Base-by-base conservation (phyloP, 1,139 yeast species). In the Zhuliangozyma blackwelliae region DNA sequence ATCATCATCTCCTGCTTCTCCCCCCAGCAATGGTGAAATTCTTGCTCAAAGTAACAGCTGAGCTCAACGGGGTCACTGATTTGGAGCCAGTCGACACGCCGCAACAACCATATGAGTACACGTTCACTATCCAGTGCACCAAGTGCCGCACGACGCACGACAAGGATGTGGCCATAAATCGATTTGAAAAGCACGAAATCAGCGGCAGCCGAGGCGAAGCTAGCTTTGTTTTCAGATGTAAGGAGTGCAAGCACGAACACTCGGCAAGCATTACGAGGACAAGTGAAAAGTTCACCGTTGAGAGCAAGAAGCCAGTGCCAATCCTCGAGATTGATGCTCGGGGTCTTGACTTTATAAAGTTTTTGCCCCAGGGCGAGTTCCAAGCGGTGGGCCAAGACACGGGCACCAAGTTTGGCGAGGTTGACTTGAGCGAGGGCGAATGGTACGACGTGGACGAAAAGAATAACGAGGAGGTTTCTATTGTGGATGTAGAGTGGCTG, bases 361-460 rank as follows among this genome's bases (percentile, higher is more conserved):
- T 87, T 51, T 61, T 77, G 21, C 85, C 95, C 0, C 75, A 71
- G 47, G 92, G 95, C 1, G 65, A 63, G 35, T 86, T 88, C 55
- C 63, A 64, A 34, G 86, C 90, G 41, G 63, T 58, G 31, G 86
- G 87, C 3, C 63, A 59, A 7, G 79, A 75, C 12, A 60, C 77
- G 3, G 57, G 61, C 8, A 69, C 85, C 2, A 60, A 55, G 39
- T 86, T 85, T 50, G 56, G 55, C 10, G 88, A 82, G 16, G 74
- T 88, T n/a, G 88, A 82, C 40, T 61, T 88, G 36, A 75, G 72
- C 30, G 97, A 88, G 29, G 79, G 76, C 32, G 97, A 92, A 55
- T 90, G 96, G 95, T 92, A 82, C 56, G 98, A 92, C 52, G 94
- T 90, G 55, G 97, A 92, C 55, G 97, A 92, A 41, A 77, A 81